These are phyloP conservation scores for Ceratocystis smalleyi DNA, from an alignment of 2,329 filamentous ascomycete species.

Conservation along the genomic window DNA sequence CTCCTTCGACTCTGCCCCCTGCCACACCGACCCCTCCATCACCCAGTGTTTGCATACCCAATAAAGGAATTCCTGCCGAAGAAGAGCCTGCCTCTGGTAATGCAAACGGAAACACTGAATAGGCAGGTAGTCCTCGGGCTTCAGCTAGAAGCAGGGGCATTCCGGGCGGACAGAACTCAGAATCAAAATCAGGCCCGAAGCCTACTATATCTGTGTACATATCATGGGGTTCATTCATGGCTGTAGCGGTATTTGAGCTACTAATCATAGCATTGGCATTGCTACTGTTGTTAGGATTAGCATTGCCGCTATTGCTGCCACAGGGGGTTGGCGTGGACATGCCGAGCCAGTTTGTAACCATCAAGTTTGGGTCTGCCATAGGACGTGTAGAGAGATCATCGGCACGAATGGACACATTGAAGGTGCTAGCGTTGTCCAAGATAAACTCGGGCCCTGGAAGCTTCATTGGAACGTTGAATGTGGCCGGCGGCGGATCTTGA, in stretches of 20 bases:
- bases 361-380: neutral
- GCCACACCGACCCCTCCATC: neutral
- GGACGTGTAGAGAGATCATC: neutral
- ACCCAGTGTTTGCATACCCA: neutral
- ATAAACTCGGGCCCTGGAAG: constrained; percentile 7
- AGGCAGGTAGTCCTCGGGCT: constrained; percentile 17
- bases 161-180: constrained; percentile 17
- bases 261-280: neutral
- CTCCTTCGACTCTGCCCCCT: neutral
- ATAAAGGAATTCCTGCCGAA: neutral
- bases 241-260: neutral
- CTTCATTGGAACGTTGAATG: neutral
- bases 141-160: constrained; percentile 18
- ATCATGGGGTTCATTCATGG: neutral
- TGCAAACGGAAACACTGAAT: constrained; percentile 11
- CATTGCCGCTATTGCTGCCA: neutral
- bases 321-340: neutral
- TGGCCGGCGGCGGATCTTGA: neutral
- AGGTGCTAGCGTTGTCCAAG: constrained; percentile 7
- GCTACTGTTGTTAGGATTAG: neutral
- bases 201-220: neutral
- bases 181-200: constrained; percentile 12
- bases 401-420: constrained; percentile 4
- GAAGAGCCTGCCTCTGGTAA: neutral
- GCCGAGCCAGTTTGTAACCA: neutral